Evolutionary conservation across 164 flowering plant species (phyloP).

Genomic region (Akebia trifoliata): DNA sequence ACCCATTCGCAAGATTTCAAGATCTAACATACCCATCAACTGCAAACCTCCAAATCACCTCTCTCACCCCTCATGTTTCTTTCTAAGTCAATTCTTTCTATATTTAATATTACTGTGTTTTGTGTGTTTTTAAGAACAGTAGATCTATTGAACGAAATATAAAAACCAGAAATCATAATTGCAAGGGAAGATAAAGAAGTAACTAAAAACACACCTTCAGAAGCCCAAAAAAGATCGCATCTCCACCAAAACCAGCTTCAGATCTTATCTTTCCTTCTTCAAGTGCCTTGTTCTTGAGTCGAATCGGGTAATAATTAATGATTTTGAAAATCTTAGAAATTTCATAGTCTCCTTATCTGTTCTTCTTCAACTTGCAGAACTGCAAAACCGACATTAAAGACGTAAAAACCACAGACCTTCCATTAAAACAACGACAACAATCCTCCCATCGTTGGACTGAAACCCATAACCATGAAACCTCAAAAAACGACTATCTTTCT

Average conservation of each 20-base stretch:
- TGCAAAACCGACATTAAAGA: constrained; percentile 3
- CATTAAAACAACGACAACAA: not conserved
- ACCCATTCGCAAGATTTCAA: constrained; percentile 7
- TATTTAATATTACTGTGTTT: constrained; percentile 9
- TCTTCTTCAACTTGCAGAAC: constrained; percentile 1
- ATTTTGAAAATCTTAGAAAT: not conserved
- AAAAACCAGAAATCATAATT: constrained; percentile 8
- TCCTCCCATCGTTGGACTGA: constrained; percentile 10
- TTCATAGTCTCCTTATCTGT: not conserved
- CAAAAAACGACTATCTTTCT: constrained; percentile 10
- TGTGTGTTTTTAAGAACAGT: too few relatives aligned
- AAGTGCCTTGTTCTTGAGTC: not conserved
- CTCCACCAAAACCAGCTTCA: constrained; percentile 13
- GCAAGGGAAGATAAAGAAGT: constrained; percentile 12
- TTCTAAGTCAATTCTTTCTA: not conserved
- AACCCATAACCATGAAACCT: constrained; percentile 6
- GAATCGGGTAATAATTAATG: not conserved
- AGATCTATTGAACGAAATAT: not conserved
- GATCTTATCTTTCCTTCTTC: constrained; percentile 22
- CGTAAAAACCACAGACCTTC: not conserved
- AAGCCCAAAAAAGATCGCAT: constrained; percentile 6
- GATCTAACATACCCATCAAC: constrained; percentile 21
- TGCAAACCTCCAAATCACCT: constrained; percentile 3
- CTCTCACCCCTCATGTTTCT: not conserved
- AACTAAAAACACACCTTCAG: constrained; percentile 14